These are phyloP conservation scores for Raddia guianensis DNA, from an alignment of 176 grass and related monocot species.

Conservation along the genomic window DNA sequence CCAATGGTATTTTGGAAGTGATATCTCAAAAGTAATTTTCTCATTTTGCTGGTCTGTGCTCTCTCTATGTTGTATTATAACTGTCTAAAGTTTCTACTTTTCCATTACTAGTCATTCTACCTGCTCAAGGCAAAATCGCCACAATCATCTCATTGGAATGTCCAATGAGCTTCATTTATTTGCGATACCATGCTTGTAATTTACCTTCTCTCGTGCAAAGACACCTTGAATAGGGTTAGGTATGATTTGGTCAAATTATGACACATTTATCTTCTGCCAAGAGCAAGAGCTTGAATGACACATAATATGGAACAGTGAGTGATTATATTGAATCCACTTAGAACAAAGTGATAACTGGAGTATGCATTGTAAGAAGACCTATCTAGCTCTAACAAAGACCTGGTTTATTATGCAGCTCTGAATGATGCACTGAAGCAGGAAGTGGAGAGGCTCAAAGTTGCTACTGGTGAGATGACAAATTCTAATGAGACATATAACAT, in stretches of 20 bases:
- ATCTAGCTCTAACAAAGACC: slow-evolving; percentile 6
- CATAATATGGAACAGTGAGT: neutral
- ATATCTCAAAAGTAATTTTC: slow-evolving; percentile 15
- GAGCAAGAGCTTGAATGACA: neutral
- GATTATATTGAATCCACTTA: slow-evolving; percentile 9
- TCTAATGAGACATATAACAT: slow-evolving; percentile 64
- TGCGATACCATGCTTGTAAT: neutral
- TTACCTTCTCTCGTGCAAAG: slow-evolving; percentile 10
- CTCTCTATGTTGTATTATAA: slow-evolving; percentile 14
- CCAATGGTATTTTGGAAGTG: slow-evolving; percentile 3
- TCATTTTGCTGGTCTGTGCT: neutral
- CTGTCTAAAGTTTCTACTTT: slow-evolving; percentile 2
- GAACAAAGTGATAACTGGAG: slow-evolving; percentile 23
- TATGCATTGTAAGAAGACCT: slow-evolving; percentile 21
- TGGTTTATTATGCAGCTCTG: slow-evolving; percentile 67
- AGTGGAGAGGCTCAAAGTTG: slow-evolving; percentile 89
- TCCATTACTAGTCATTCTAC: slow-evolving; percentile 10
- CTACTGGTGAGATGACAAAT: slow-evolving; percentile 82
- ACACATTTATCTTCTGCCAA: neutral
- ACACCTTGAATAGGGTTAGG: neutral
- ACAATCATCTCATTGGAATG: slow-evolving; percentile 17
- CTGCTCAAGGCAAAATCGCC: neutral
- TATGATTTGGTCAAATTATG: slow-evolving; percentile 8
- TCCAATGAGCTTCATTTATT: neutral
- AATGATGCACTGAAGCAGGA: slow-evolving; percentile 96